Evolutionary conservation across 2,329 filamentous ascomycete genomes (phyloP), one percentile per base, ranked within the genome.

Genomic region (Orbilia ellipsospora): DNA sequence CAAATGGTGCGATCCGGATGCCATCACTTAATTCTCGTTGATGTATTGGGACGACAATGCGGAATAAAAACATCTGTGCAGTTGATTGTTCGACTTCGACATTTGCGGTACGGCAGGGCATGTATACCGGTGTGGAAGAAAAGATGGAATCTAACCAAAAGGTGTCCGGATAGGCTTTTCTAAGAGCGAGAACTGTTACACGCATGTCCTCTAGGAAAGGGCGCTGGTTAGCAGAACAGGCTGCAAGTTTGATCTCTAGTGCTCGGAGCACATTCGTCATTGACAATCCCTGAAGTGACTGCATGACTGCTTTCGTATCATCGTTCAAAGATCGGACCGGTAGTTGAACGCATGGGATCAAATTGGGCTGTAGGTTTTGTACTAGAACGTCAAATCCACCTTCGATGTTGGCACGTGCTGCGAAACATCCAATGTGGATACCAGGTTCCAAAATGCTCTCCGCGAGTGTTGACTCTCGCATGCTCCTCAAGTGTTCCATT

Each of bases 301-400:
- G 78, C 0, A 87, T 81, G 0, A 83, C 82, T 84, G 82, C 44
- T 86, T 84, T 45, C 90, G 81, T 23, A 85, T 83, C 65, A 83
- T 82, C 36, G 89, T 83, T 77, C 90, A 85, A 1, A 86, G 84
- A 7, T 85, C 73, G 55, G 5, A 88, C 80, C 0, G 86, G 84
- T 72, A 92, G 80, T 16, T 85, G 84, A 52, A 87, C 83, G 0
- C 87, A 87, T 1, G 90, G 90, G 0, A 92, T 83, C 60, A 90
- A 83, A 77, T 90, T 88, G 18, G 85, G 85, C 5, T 85, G 84
- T 5, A 84, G 83, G 52, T 84, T 86, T 60, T 85, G 84, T 16
- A 89, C 89, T 13, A 91, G 83, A 4, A 92, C 84, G 76, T 91
- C 88, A 77, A 90, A 91, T 5, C 86, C 74, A 83, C 90, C 75